A percentile compares a stretch with the other conserved stretches of the same genome.
These are phyloP conservation scores for Tolypocladium endophyticum DNA, from an alignment of 2,329 filamentous ascomycete species.

Conservation along the genomic window DNA sequence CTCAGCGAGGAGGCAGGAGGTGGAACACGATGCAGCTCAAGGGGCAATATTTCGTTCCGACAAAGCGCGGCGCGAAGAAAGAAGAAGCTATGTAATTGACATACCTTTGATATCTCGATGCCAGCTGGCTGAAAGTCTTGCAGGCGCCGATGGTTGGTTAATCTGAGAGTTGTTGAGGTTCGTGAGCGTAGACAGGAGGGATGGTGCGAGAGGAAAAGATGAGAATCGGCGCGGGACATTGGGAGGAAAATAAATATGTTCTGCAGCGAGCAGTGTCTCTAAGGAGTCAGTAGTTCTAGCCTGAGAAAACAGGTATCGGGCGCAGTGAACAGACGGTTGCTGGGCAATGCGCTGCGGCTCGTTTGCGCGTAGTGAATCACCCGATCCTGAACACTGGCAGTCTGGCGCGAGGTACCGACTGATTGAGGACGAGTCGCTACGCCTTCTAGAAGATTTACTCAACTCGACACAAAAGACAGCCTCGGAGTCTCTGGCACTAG, in stretches of 20 bases:
- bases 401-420: not conserved
- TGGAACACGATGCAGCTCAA: constrained; percentile 2
- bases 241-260: not conserved
- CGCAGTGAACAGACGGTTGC: not conserved
- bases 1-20: not conserved
- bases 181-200: not conserved
- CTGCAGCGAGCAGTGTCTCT: not conserved
- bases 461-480: not conserved
- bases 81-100: not conserved
- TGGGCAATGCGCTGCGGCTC: not conserved
- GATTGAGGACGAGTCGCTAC: not conserved
- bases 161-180: not conserved
- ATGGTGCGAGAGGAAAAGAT: not conserved
- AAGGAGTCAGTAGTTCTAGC: not conserved
- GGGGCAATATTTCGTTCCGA: constrained; percentile 2
- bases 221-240: not conserved
- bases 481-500: not conserved
- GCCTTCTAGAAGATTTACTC: too few relatives aligned
- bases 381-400: not conserved
- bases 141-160: not conserved
- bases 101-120: not conserved
- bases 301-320: constrained; percentile 2
- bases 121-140: not conserved
- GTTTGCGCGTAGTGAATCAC: not conserved
- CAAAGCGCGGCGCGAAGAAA: not conserved